These are phyloP conservation scores for Corniculantispora saksenae DNA, from an alignment of 2,329 filamentous ascomycete genomes.

Conservation along the genomic window DNA sequence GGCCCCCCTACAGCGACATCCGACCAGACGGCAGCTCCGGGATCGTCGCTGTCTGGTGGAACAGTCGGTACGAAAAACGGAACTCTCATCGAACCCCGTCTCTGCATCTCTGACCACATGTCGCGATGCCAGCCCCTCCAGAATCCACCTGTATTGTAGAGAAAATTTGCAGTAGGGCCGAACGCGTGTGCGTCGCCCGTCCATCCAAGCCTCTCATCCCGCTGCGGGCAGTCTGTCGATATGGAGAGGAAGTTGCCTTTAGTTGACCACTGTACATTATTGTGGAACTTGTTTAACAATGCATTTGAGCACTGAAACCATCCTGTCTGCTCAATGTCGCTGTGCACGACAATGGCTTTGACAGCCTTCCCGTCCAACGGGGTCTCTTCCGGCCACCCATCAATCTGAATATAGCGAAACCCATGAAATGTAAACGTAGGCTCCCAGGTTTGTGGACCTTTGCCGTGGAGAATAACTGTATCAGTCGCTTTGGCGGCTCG, in stretches of 20 bases:
- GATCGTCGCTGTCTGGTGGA: constrained; percentile 24
- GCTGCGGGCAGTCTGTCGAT: constrained; percentile 59
- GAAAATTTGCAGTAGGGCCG: constrained; percentile 50
- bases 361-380: constrained; percentile 24
- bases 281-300: constrained; percentile 54
- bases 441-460: constrained; percentile 35
- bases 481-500: constrained; percentile 43
- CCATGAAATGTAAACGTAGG: constrained; percentile 54
- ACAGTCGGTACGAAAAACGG: constrained; percentile 33
- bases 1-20: constrained; percentile 33
- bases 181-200: constrained; percentile 54
- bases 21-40: constrained; percentile 19
- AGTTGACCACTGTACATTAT: constrained; percentile 59
- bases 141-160: constrained; percentile 55
- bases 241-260: constrained; percentile 59
- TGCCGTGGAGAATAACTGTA: constrained; percentile 33
- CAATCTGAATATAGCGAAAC: constrained; percentile 52
- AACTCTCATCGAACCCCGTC: constrained; percentile 25
- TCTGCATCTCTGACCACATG: constrained; percentile 37
- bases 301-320: constrained; percentile 53
- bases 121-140: constrained; percentile 53
- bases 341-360: constrained; percentile 44
- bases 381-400: constrained; percentile 40
- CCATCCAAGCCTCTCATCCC: constrained; percentile 57
- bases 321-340: constrained; percentile 52